These are phyloP conservation scores for Trebouxia sp. DNA, from an alignment of 139 green algal species.

Conservation along the genomic window DNA sequence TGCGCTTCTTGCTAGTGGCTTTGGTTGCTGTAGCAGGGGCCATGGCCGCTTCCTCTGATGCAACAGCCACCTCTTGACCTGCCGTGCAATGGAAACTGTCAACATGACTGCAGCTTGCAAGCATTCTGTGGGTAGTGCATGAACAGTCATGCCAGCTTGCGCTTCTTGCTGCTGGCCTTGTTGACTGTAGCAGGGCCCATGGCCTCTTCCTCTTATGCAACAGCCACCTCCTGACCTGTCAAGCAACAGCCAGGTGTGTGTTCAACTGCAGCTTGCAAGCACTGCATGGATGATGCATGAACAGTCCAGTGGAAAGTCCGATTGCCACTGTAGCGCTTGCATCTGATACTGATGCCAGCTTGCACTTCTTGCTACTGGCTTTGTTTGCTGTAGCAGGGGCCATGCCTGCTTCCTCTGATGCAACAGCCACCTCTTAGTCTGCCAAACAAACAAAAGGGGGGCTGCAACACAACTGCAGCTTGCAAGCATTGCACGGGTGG, in stretches of 20 bases:
- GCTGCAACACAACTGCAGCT: not conserved
- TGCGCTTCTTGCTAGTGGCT: slow-evolving; percentile 27
- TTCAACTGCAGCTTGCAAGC: not conserved
- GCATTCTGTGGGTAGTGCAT: slow-evolving; percentile 48
- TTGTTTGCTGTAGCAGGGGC: slow-evolving; percentile 20
- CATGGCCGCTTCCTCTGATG: not conserved
- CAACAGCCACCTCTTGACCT: slow-evolving; percentile 39
- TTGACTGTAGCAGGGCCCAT: not conserved
- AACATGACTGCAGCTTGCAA: not conserved
- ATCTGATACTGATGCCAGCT: not conserved
- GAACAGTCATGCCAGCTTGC: slow-evolving; percentile 31
- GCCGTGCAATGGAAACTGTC: too few species aligned
- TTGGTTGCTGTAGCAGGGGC: slow-evolving; percentile 20
- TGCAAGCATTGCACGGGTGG: slow-evolving; percentile 46
- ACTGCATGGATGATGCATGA: slow-evolving; percentile 52
- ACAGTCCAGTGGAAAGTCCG: too few species aligned
- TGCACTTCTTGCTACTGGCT: slow-evolving; percentile 25
- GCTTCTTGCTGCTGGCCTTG: slow-evolving; percentile 28
- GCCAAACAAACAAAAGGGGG: too few species aligned
- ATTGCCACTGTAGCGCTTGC: not conserved
- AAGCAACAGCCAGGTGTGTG: slow-evolving; percentile 39
- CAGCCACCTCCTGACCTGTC: too few species aligned
- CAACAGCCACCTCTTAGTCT: slow-evolving; percentile 38
- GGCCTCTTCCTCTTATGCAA: slow-evolving; percentile 8
- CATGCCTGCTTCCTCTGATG: not conserved